phyloP scores from a whole-genome alignment of 306 rosid genomes.

The Styphnolobium japonicum region DNA sequence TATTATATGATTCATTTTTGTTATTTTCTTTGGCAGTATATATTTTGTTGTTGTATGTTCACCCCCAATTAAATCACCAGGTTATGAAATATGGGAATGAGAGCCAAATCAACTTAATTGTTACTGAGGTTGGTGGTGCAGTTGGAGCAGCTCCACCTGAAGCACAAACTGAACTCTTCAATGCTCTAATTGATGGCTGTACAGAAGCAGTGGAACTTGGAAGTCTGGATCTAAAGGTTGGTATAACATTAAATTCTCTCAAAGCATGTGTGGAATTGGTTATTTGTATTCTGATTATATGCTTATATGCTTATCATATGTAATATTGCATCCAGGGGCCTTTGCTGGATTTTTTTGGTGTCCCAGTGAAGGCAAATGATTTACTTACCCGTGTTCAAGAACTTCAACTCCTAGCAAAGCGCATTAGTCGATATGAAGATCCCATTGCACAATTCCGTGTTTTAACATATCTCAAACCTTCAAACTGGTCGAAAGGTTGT shows the following conservation, averaged over 20 bases:
- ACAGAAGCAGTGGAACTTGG: slow-evolving; percentile 79
- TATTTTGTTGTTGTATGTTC: slow-evolving; percentile 14
- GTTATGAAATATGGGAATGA: slow-evolving; percentile 92
- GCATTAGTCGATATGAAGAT: slow-evolving; percentile 88
- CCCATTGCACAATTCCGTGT: slow-evolving; percentile 93
- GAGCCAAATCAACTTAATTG: slow-evolving; percentile 76
- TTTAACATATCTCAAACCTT: slow-evolving; percentile 78
- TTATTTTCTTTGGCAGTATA: neutral
- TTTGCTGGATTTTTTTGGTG: slow-evolving; percentile 93
- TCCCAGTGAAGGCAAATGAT: slow-evolving; percentile 91
- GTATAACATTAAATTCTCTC: slow-evolving; percentile 14
- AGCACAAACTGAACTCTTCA: slow-evolving; percentile 77
- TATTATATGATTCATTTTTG: slow-evolving; percentile 1
- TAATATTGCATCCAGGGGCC: slow-evolving; percentile 76
- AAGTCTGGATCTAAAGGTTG: slow-evolving; percentile 81
- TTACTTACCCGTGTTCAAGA: slow-evolving; percentile 84
- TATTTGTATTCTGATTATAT: slow-evolving; percentile 17
- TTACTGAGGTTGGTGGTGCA: slow-evolving; percentile 83
- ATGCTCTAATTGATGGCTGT: slow-evolving; percentile 84
- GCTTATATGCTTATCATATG: slow-evolving; percentile 19
- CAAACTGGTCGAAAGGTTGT: slow-evolving; percentile 99
- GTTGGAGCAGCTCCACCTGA: slow-evolving; percentile 66
- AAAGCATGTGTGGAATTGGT: slow-evolving; percentile 3
- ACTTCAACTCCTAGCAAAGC: slow-evolving; percentile 88
- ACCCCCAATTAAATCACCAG: slow-evolving; percentile 40